Percentiles rank a stretch among this genome's conserved stretches.
phyloP scores from a whole-genome alignment of 2,329 filamentous ascomycete genomes.

The Curvularia verruculosa region DNA sequence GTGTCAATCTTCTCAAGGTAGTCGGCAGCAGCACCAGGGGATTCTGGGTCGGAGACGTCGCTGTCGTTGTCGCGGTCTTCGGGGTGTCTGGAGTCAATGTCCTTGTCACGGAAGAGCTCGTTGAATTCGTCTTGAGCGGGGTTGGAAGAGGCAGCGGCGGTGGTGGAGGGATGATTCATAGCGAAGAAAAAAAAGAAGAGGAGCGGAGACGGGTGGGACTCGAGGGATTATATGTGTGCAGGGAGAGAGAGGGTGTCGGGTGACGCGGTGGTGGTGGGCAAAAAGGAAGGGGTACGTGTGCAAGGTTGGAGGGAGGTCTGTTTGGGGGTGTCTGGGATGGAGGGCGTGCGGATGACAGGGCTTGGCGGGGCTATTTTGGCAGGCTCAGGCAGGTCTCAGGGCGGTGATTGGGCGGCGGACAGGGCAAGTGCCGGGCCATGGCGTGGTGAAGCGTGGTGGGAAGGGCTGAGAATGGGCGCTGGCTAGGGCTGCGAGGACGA shows the following conservation, averaged over 20 bases:
- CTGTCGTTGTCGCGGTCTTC: constrained; percentile 63
- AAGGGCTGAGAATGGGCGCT: background rate
- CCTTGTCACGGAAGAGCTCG: constrained; percentile 57
- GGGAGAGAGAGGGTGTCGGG: constrained; percentile 5
- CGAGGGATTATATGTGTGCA: constrained; percentile 33
- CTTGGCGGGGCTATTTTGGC: constrained; percentile 26
- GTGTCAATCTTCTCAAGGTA: constrained; percentile 67
- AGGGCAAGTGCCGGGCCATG: background rate
- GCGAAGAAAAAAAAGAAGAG: constrained; percentile 28
- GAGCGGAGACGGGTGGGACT: constrained; percentile 15
- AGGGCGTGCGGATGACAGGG: constrained; percentile 13
- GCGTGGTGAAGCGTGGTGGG: too few species aligned
- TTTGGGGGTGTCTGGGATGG: constrained; percentile 12
- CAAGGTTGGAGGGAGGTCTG: constrained; percentile 10
- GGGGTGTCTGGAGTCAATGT: constrained; percentile 52
- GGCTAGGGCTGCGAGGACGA: constrained; percentile 27
- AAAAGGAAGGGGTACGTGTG: constrained; percentile 14
- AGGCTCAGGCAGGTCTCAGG: constrained; percentile 14
- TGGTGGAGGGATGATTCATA: constrained; percentile 51
- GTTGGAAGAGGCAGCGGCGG: constrained; percentile 29
- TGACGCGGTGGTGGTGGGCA: constrained; percentile 13
- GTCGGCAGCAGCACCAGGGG: constrained; percentile 55
- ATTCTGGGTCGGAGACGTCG: constrained; percentile 62
- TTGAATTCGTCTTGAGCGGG: constrained; percentile 60
- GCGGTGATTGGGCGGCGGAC: constrained; percentile 4